These are phyloP conservation scores for Venturia pyrina DNA, from an alignment of 2,329 filamentous ascomycete genomes.

Conservation along the genomic window DNA sequence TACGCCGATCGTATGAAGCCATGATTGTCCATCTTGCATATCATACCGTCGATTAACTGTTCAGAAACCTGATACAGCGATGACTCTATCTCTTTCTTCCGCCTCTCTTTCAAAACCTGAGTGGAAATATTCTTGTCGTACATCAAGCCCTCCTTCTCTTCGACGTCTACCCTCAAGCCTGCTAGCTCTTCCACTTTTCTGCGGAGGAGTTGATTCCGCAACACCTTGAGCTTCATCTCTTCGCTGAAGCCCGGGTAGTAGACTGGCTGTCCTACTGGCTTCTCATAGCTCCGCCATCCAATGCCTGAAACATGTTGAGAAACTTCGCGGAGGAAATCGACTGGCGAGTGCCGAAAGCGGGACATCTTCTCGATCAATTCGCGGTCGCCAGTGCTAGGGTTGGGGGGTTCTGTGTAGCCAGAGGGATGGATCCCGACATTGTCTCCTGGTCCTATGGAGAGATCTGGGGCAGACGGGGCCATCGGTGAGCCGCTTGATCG, in stretches of 20 bases:
- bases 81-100: constrained; percentile 60
- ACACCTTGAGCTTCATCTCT: constrained; percentile 70
- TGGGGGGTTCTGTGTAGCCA: constrained; percentile 27
- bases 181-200: constrained; percentile 68
- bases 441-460: constrained; percentile 36
- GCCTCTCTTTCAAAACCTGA: constrained; percentile 50
- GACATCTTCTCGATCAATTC: constrained; percentile 74
- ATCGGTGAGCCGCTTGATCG: background rate
- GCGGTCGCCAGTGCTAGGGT: constrained; percentile 41
- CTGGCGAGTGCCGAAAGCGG: constrained; percentile 64
- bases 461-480: constrained; percentile 27
- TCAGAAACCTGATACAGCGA: constrained; percentile 74
- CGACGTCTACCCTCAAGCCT: constrained; percentile 60
- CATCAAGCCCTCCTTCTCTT: constrained; percentile 65
- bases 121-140: constrained; percentile 24
- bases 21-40: constrained; percentile 97
- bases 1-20: constrained; percentile 86
- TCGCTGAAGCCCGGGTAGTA: constrained; percentile 91
- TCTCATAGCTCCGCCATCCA: constrained; percentile 91
- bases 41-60: constrained; percentile 86
- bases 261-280: constrained; percentile 80
- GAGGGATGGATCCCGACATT: constrained; percentile 35
- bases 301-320: constrained; percentile 86
- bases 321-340: constrained; percentile 84
- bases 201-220: constrained; percentile 66